These are phyloP conservation scores for Tetracladium marchalianum DNA, from an alignment of 495 filamentous ascomycete species.

Conservation along the genomic window DNA sequence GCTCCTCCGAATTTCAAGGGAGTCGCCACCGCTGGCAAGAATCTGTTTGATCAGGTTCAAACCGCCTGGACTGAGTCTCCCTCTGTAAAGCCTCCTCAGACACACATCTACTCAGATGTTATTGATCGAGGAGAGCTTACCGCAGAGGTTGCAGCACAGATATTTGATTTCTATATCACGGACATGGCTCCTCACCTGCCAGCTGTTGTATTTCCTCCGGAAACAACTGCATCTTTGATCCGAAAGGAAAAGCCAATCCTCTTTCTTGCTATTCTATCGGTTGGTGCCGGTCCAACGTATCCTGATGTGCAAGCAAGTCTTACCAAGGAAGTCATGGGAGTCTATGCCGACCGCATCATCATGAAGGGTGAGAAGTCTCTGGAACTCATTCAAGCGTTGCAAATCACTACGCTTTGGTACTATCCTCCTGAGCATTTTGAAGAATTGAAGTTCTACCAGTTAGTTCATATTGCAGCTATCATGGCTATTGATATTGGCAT, in stretches of 20 bases:
- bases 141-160: slow-evolving; percentile 45
- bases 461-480: slow-evolving; percentile 72
- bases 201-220: slow-evolving; percentile 62
- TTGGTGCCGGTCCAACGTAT: slow-evolving; percentile 52
- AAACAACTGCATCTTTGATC: slow-evolving; percentile 55
- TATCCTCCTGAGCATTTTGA: slow-evolving; percentile 73
- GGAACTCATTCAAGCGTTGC: slow-evolving; percentile 75
- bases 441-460: slow-evolving; percentile 84
- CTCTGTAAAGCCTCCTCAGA: slow-evolving; percentile 1
- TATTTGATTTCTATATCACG: slow-evolving; percentile 62
- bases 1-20: background rate
- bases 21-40: background rate
- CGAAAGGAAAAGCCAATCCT: slow-evolving; percentile 65
- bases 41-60: background rate
- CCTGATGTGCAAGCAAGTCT: slow-evolving; percentile 50
- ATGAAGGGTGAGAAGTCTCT: slow-evolving; percentile 72
- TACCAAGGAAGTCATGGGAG: slow-evolving; percentile 58
- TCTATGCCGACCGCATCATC: slow-evolving; percentile 66
- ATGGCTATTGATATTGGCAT: slow-evolving; percentile 87
- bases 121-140: slow-evolving; percentile 62
- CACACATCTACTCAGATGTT: slow-evolving; percentile 45
- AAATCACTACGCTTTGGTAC: slow-evolving; percentile 70
- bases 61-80: background rate
- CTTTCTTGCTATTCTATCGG: slow-evolving; percentile 69
- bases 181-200: slow-evolving; percentile 66